Percentiles rank a stretch among this genome's conserved stretches.
Evolutionary conservation across 2,329 filamentous ascomycete genomes (phyloP).

Genomic region (Hypoxylon rubiginosum): DNA sequence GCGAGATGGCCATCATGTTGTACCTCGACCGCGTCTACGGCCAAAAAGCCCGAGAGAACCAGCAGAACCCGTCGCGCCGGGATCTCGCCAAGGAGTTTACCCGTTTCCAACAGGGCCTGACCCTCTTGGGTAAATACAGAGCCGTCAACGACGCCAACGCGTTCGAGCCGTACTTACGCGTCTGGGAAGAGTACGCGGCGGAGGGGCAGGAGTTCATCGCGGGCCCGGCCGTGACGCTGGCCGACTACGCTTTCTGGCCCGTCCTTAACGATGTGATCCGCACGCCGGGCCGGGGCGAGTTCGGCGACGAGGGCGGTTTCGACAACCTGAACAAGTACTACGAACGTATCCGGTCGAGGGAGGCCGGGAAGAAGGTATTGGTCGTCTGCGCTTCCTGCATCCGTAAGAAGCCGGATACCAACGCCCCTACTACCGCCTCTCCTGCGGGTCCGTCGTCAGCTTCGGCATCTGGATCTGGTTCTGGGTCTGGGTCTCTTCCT

Average conservation of each 20-base stretch:
- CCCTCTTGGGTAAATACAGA: slow-evolving; percentile 56
- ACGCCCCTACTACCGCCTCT: neutral
- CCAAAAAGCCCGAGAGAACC: slow-evolving; percentile 45
- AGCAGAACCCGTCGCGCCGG: slow-evolving; percentile 9
- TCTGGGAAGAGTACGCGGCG: slow-evolving; percentile 58
- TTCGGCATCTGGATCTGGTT: neutral
- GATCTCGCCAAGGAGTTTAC: slow-evolving; percentile 56
- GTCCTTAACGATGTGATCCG: slow-evolving; percentile 62
- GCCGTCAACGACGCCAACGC: slow-evolving; percentile 35
- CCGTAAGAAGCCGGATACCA: slow-evolving; percentile 10
- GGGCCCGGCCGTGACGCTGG: slow-evolving; percentile 58
- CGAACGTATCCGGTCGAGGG: slow-evolving; percentile 42
- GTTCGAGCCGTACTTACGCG: slow-evolving; percentile 53
- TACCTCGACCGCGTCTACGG: slow-evolving; percentile 71
- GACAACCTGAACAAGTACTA: slow-evolving; percentile 59
- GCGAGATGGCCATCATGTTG: slow-evolving; percentile 67
- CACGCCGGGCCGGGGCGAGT: slow-evolving; percentile 36
- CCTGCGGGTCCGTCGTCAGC: neutral
- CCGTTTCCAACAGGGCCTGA: slow-evolving; percentile 59
- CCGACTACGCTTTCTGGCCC: slow-evolving; percentile 71
- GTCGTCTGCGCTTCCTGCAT: neutral
- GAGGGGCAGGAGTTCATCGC: slow-evolving; percentile 62
- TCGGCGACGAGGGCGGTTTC: slow-evolving; percentile 43
- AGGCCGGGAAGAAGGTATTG: slow-evolving; percentile 26
- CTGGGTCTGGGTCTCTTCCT: neutral